phyloP scores from a whole-genome alignment of 345 rosid species.

The Corchorus olitorius region DNA sequence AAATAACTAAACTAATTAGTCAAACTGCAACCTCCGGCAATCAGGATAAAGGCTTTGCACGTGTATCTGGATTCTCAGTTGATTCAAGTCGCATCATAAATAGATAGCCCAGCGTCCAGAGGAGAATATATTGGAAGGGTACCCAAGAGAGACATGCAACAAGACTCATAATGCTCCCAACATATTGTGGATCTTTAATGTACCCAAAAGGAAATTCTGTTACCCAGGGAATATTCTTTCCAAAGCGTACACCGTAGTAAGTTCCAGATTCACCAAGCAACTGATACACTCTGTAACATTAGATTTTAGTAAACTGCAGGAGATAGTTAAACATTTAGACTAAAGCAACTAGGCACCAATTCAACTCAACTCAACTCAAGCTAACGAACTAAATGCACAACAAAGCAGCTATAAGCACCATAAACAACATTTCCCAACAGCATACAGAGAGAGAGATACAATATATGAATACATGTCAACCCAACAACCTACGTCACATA shows the following conservation, averaged over 20 bases:
- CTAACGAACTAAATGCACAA: not conserved
- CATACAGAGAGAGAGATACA: not conserved
- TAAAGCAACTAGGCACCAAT: constrained; percentile 5
- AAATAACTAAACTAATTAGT: not conserved
- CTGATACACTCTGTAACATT: constrained; percentile 71
- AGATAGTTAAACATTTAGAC: not conserved
- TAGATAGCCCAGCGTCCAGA: constrained; percentile 74
- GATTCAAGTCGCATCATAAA: constrained; percentile 73
- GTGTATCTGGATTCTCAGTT: constrained; percentile 62
- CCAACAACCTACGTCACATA: not conserved
- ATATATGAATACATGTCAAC: not conserved
- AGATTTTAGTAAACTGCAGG: constrained; percentile 1
- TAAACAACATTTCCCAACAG: not conserved
- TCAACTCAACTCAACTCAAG: not conserved
- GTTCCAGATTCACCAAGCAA: constrained; percentile 91
- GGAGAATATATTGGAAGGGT: constrained; percentile 74
- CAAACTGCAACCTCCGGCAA: not conserved
- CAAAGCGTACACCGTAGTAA: constrained; percentile 86
- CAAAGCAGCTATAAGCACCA: not conserved
- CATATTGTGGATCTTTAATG: constrained; percentile 88
- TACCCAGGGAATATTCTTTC: constrained; percentile 81
- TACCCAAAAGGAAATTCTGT: constrained; percentile 86
- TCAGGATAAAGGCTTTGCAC: constrained; percentile 65
- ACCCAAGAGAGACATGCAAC: constrained; percentile 76
- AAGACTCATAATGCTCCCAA: constrained; percentile 84